Evolutionary conservation across 768 basidiomycete genomes (phyloP).

Genomic region (Phanerochaete carnosa): DNA sequence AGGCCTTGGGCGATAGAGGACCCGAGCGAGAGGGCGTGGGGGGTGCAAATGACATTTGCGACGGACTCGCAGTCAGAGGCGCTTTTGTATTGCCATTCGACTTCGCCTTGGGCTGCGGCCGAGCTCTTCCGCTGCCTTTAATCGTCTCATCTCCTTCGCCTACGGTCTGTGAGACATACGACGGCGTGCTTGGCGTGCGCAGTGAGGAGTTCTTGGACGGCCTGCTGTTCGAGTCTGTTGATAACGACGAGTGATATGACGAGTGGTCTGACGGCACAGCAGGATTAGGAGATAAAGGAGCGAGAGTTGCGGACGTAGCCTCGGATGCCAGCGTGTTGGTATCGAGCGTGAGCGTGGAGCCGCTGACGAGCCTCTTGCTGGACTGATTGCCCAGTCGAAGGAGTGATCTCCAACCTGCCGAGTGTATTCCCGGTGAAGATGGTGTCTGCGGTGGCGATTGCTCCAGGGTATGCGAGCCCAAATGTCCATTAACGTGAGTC

Average conservation of each 20-base stretch:
- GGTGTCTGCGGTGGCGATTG: not conserved
- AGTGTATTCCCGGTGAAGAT: not conserved
- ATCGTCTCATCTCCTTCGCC: conserved; percentile 11
- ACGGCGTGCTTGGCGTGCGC: conserved; percentile 18
- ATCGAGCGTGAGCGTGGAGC: conserved; percentile 52
- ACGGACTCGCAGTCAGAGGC: conserved; percentile 43
- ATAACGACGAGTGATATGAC: conserved; percentile 78
- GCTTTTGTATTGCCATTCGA: conserved; percentile 37
- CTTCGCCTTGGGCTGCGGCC: conserved; percentile 24
- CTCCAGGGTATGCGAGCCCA: not conserved
- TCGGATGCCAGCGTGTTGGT: conserved; percentile 37
- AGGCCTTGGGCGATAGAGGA: conserved; percentile 63
- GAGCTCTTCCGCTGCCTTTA: conserved; percentile 8
- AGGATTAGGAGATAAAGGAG: conserved; percentile 41
- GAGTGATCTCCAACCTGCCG: conserved; percentile 62
- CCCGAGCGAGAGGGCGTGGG: conserved; percentile 37
- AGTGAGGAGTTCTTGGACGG: conserved; percentile 19
- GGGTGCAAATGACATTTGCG: conserved; percentile 45
- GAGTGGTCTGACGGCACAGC: conserved; percentile 59
- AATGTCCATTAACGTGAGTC: conserved; percentile 1
- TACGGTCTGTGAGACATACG: conserved; percentile 19
- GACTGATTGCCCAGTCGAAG: conserved; percentile 67
- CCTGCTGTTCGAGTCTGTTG: conserved; percentile 60
- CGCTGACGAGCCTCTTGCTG: conserved; percentile 51
- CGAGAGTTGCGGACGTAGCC: conserved; percentile 32